Conservation (phyloP, 2,329 filamentous ascomycete species). For the Alternaria brassicicola region DNA sequence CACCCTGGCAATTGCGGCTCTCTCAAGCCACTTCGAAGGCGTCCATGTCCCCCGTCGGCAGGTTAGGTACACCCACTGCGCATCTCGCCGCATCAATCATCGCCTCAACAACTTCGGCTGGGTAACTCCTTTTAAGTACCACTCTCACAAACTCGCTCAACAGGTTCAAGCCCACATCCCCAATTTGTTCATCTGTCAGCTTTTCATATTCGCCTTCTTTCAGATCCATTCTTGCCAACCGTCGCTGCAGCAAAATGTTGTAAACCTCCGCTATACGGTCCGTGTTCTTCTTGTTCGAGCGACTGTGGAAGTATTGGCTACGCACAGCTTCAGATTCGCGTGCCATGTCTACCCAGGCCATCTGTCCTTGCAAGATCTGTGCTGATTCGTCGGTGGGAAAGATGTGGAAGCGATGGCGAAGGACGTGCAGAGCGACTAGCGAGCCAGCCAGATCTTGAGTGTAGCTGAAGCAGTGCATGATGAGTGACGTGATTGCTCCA, state of each 20-base stretch:
- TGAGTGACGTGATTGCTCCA: conserved; percentile 31
- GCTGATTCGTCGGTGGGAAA: conserved; percentile 31
- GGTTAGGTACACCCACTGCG: conserved; percentile 31
- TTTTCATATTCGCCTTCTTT: conserved; percentile 14
- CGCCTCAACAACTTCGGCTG: conserved; percentile 33
- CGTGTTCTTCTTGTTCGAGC: conserved; percentile 16
- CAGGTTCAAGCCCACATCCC: conserved; percentile 34
- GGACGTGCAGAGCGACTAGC: conserved; percentile 42
- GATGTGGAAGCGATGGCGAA: conserved; percentile 34
- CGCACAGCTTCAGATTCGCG: conserved; percentile 13
- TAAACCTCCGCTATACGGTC: conserved; percentile 27
- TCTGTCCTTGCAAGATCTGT: conserved; percentile 33
- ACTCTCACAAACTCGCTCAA: conserved; percentile 44
- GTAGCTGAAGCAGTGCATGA: conserved; percentile 48
- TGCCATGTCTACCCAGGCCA: conserved; percentile 39
- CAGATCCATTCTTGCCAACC: conserved; percentile 26
- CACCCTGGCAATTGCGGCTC: neutral
- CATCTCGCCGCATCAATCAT: conserved; percentile 38
- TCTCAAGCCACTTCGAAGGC: conserved; percentile 30
- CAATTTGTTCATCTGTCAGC: conserved; percentile 29
- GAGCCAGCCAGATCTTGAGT: conserved; percentile 42
- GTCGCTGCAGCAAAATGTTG: conserved; percentile 23
- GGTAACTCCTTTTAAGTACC: conserved; percentile 29
- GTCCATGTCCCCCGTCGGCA: conserved; percentile 42
- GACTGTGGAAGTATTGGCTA: conserved; percentile 22